Evolutionary conservation across 2,329 filamentous ascomycete genomes (phyloP).

Genomic region (Aurifilum marmelostoma): DNA sequence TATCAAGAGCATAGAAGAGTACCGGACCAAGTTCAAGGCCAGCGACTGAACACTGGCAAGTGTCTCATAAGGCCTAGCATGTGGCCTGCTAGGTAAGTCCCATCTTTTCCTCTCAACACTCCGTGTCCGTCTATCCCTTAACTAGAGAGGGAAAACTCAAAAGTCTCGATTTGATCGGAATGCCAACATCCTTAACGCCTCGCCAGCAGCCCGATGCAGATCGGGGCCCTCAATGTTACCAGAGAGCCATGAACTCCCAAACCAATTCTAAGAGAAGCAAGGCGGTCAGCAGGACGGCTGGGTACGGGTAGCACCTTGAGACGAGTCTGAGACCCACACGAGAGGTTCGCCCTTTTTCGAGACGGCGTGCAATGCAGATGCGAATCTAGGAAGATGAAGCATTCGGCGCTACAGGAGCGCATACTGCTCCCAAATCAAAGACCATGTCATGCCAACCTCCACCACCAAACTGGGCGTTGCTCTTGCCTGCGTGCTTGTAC

Average conservation of each 20-base stretch:
- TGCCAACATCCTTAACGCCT: constrained; percentile 30
- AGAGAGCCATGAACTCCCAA: constrained; percentile 19
- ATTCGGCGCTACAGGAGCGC: constrained; percentile 15
- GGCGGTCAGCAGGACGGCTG: constrained; percentile 15
- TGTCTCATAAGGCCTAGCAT: constrained; percentile 10
- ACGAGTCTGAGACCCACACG: constrained; percentile 13
- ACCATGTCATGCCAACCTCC: constrained; percentile 86
- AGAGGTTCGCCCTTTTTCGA: constrained; percentile 12
- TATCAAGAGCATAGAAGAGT: constrained; percentile 71
- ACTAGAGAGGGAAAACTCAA: constrained; percentile 15
- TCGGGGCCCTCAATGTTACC: constrained; percentile 18
- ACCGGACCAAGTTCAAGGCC: constrained; percentile 68
- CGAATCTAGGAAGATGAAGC: constrained; percentile 25
- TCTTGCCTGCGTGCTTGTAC: constrained; percentile 70
- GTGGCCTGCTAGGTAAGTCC: constrained; percentile 25
- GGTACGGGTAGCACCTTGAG: neutral
- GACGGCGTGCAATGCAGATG: constrained; percentile 19
- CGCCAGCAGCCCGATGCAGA: constrained; percentile 27
- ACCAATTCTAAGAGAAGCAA: neutral
- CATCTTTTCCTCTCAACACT: constrained; percentile 18
- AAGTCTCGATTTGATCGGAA: constrained; percentile 22
- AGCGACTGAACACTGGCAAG: constrained; percentile 47
- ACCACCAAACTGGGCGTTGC: constrained; percentile 72
- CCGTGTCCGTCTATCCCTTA: constrained; percentile 29
- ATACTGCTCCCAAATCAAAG: constrained; percentile 24